A percentile compares a stretch with the other conserved stretches of the same genome.
These are phyloP conservation scores for Luvunga scandens DNA, from an alignment of 345 rosid species.

Conservation along the genomic window DNA sequence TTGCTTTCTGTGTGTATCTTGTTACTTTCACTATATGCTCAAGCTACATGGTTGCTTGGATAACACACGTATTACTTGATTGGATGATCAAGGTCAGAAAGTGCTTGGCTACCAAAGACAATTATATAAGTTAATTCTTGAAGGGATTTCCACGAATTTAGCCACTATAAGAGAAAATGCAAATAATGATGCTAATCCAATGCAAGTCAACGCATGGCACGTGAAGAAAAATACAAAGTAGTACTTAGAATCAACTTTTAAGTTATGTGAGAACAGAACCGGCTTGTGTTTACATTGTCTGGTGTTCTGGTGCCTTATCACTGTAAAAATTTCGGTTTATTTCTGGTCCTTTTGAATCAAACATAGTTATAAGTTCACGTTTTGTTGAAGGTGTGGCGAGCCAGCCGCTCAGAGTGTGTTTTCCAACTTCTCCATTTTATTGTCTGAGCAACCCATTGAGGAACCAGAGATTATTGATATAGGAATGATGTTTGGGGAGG, in stretches of 20 bases:
- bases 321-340: neutral
- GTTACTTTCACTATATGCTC: neutral
- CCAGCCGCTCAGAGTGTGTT: conserved; percentile 67
- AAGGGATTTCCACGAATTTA: neutral
- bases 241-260: neutral
- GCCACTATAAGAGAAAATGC: neutral
- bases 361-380: neutral
- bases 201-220: neutral
- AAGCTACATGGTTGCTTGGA: neutral
- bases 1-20: neutral
- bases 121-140: neutral
- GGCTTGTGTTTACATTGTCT: neutral
- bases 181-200: neutral
- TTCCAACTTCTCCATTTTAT: conserved; percentile 72
- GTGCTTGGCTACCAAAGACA: neutral
- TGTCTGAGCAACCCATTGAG: conserved; percentile 64
- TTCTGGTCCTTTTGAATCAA: neutral
- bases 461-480: conserved; percentile 67
- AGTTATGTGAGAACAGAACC: neutral
- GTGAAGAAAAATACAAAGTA: neutral
- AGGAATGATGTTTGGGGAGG: conserved; percentile 40
- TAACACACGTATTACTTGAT: neutral
- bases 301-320: neutral
- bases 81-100: neutral
- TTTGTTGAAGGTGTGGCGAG: conserved; percentile 62